Conservation (phyloP, 139 green algal species). For the Chlorella sp. region DNA sequence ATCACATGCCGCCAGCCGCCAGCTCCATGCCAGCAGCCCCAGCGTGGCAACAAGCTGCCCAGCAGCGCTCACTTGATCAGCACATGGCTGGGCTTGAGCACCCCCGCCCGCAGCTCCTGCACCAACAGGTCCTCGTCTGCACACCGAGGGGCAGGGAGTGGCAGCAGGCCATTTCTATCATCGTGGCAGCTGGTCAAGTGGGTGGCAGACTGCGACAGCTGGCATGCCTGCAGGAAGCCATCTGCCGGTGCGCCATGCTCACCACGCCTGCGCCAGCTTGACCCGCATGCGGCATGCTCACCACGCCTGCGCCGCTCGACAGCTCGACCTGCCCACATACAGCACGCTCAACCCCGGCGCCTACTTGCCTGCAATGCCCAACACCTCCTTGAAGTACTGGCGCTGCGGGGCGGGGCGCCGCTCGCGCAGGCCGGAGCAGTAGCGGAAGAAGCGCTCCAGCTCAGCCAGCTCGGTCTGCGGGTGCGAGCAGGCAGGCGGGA, state of each 20-base stretch:
- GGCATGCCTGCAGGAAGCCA: too few species aligned
- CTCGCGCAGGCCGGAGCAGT: conserved; percentile 78
- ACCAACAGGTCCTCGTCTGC: conserved; percentile 67
- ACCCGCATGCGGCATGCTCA: too few species aligned
- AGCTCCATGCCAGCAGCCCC: neutral
- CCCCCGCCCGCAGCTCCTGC: conserved; percentile 70
- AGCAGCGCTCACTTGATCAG: conserved; percentile 39
- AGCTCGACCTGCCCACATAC: too few species aligned
- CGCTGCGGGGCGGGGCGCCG: conserved; percentile 56
- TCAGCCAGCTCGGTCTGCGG: conserved; percentile 65
- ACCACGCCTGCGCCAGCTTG: neutral
- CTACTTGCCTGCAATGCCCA: conserved; percentile 12
- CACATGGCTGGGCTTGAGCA: conserved; percentile 85
- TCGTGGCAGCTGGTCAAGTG: neutral
- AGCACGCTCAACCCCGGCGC: neutral
- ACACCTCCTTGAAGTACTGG: conserved; percentile 35
- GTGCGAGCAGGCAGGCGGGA: neutral
- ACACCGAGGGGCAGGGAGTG: neutral
- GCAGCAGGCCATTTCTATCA: too few species aligned
- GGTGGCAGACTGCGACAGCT: neutral
- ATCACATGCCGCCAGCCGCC: too few species aligned
- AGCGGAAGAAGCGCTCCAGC: conserved; percentile 74
- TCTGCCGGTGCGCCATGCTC: too few species aligned
- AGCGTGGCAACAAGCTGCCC: too few species aligned
- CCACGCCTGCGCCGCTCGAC: too few species aligned